Conservation (phyloP, 805 yeast species). For the Cyberlindnera mississippiensis region DNA sequence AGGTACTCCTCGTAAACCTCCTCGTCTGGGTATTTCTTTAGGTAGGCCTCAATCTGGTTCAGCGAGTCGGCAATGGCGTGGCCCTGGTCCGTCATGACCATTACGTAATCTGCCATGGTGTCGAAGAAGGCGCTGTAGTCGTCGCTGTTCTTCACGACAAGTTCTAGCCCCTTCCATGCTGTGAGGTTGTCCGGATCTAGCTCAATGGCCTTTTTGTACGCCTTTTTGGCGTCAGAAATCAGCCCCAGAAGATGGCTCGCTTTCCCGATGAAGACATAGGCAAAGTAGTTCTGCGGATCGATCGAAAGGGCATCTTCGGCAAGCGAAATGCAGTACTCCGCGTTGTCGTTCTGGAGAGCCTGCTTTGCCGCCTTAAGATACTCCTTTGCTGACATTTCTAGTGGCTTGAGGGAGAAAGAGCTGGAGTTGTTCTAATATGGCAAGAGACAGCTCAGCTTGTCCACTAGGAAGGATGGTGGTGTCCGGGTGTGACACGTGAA, state of each 20-base stretch:
- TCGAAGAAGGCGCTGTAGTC: conserved; percentile 44
- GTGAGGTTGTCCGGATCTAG: conserved; percentile 47
- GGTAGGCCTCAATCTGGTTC: conserved; percentile 43
- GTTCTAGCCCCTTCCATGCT: conserved; percentile 82
- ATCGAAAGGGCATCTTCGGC: conserved; percentile 51
- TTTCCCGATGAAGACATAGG: conserved; percentile 69
- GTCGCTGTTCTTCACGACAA: conserved; percentile 35
- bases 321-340: conserved; percentile 55
- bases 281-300: conserved; percentile 60
- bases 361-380: conserved; percentile 45
- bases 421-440: too few relatives aligned
- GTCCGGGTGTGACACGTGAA: conserved; percentile 1
- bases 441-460: too few relatives aligned
- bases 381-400: conserved; percentile 32
- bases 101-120: conserved; percentile 42
- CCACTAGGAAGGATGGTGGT: neutral
- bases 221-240: conserved; percentile 34
- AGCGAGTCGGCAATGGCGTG: conserved; percentile 45
- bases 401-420: neutral
- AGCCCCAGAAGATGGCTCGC: conserved; percentile 47
- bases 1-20: conserved; percentile 46
- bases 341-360: conserved; percentile 53
- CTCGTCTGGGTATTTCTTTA: conserved; percentile 30
- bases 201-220: conserved; percentile 47
- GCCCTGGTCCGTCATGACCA: conserved; percentile 39